A percentile compares a stretch with the other conserved stretches of the same genome.
Conservation (phyloP, 2,329 filamentous ascomycete genomes). For the Cephalotrichum gorgonifer region DNA sequence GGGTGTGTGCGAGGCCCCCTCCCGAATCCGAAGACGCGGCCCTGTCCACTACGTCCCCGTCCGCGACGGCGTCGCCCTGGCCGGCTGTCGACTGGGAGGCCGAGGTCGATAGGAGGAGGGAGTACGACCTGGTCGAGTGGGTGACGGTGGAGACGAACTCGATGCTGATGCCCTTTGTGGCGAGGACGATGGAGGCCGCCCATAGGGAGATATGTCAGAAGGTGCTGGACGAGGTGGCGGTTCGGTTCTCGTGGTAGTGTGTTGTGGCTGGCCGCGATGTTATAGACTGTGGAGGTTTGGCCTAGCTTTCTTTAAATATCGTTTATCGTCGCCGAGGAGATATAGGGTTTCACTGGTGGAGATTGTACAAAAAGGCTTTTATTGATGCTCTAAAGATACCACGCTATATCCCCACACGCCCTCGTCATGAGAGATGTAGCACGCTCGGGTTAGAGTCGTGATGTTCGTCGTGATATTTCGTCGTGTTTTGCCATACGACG, state of each 20-base stretch:
- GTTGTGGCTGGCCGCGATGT: no score
- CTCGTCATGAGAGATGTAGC: no score
- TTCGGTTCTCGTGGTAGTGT: constrained; percentile 10
- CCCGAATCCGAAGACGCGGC: background rate
- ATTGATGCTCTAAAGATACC: no score
- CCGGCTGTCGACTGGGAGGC: constrained; percentile 9
- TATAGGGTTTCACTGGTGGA: no score
- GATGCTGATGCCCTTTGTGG: constrained; percentile 24
- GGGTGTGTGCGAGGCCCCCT: constrained; percentile 2
- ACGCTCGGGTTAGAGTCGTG: no score
- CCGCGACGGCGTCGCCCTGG: background rate
- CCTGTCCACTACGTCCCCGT: background rate
- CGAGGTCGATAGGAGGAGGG: constrained; percentile 7
- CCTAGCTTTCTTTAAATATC: no score
- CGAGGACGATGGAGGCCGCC: constrained; percentile 16
- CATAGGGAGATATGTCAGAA: constrained; percentile 20
- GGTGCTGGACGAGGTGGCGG: constrained; percentile 18
- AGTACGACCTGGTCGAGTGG: constrained; percentile 22
- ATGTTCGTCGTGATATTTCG: no score
- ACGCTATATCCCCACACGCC: no score
- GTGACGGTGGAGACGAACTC: constrained; percentile 21
- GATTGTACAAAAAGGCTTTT: no score
- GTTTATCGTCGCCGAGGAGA: no score
- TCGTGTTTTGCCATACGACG: no score
- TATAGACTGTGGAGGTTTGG: no score